Base-by-base conservation (phyloP, 345 rosid genomes). In the Populus pruinosa region DNA sequence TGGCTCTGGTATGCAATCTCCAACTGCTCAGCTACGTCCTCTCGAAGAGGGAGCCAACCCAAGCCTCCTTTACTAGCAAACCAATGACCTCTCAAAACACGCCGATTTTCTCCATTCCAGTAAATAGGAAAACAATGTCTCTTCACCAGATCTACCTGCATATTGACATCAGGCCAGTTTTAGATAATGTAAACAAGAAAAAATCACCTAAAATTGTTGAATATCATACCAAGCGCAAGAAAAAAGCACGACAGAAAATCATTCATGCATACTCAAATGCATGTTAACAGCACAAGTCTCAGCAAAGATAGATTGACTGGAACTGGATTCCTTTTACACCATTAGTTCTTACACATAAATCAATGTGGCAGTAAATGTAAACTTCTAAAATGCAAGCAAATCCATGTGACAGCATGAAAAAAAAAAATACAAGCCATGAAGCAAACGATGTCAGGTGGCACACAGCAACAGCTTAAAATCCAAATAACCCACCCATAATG, bases 1-100 rank as follows among this genome's bases (percentile, higher is more conserved):
- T 93, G 86, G 79, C 84, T 80, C 50, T 88, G 86, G 74, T 93
- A 96, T 35, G 98, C 96, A 78, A 82, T 82, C 87, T 96, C 99
- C 76, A 96, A 87, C 78, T 91, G 97, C 86, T 96, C 98, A 39
- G 97, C 85, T 41, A 96, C 89, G 79, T 92, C 94, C 85, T 96
- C 98, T 66, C 97, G 97, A 67, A 96, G 86, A 17, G 98, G 99
- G 77, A 92, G 88, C 99, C 98, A 94, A 85, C 91, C 97, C 70
- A 92, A 82, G 67, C 97, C 95, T 74, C 98, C 99, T 84, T 92
- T 93, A 72, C 91, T 85, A 77, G 97, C 98, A 81, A 96, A 96
- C 98, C 99, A 96, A 75, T 93, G 99, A 53, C 99, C 98, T 82
- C 99, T 91, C 73, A 96, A 84, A 72, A 94, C 98, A 75, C 99